A percentile compares a stretch with the other conserved stretches of the same genome.
Conservation (phyloP, 257 asterid species). For the Cynanchum wilfordii region DNA sequence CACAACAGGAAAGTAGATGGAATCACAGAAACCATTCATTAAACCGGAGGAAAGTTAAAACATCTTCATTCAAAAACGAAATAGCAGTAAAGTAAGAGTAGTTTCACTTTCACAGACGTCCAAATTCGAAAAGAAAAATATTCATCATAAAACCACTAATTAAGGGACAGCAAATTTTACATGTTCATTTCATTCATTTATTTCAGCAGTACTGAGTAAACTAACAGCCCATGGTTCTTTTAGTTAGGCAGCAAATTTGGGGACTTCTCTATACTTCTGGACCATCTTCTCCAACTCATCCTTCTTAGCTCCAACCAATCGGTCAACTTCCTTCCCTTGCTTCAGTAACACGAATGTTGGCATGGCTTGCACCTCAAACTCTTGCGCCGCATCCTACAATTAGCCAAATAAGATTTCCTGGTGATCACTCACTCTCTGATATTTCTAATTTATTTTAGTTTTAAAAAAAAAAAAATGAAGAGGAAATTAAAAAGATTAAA, state of each 20-base stretch:
- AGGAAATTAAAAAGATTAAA: too few relatives aligned
- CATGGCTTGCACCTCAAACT: slow-evolving; percentile 73
- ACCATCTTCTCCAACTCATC: slow-evolving; percentile 77
- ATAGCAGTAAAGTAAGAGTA: too few relatives aligned
- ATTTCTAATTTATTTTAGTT: not conserved
- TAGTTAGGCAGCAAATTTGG: slow-evolving; percentile 78
- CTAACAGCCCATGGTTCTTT: not conserved
- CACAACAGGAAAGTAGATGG: too few relatives aligned
- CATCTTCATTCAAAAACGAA: too few relatives aligned
- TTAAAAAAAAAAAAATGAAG: not conserved
- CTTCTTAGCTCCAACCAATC: slow-evolving; percentile 63
- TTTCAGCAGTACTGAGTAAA: not conserved
- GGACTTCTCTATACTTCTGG: slow-evolving; percentile 63
- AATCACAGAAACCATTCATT: not conserved
- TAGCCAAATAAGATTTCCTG: not conserved
- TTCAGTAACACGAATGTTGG: slow-evolving; percentile 79
- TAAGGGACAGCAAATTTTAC: not conserved
- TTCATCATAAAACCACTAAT: not conserved
- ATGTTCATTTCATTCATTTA: too few relatives aligned
- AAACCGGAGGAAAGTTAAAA: not conserved
- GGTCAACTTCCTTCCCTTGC: slow-evolving; percentile 76
- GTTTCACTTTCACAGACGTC: not conserved
- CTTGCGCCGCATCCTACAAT: slow-evolving; percentile 56
- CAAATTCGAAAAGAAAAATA: not conserved
- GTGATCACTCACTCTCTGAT: not conserved